phyloP scores from a whole-genome alignment of 2,329 filamentous ascomycete genomes.

The Scopulariopsis brevicaulis region DNA sequence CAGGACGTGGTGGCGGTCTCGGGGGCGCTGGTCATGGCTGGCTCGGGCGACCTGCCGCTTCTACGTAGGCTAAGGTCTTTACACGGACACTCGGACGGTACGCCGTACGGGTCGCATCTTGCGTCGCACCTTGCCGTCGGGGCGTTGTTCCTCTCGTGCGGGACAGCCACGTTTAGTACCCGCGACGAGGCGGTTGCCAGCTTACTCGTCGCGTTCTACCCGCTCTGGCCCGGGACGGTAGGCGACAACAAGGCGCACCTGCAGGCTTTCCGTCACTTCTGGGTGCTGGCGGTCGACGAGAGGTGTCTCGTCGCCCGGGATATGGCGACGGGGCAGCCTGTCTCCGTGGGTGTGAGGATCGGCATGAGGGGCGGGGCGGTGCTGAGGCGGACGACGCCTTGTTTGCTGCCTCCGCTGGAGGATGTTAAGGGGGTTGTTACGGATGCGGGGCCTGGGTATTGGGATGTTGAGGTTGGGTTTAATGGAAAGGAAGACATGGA shows the following conservation, averaged over 20 bases:
- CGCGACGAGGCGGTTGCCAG: constrained; percentile 79
- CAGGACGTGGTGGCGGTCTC: constrained; percentile 80
- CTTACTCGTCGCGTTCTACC: constrained; percentile 86
- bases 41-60: constrained; percentile 78
- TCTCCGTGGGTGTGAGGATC: constrained; percentile 61
- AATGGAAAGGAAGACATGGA: background rate
- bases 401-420: constrained; percentile 52
- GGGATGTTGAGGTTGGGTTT: constrained; percentile 74
- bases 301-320: constrained; percentile 84
- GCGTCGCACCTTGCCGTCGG: constrained; percentile 89
- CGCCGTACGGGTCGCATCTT: constrained; percentile 86
- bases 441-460: constrained; percentile 56
- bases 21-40: constrained; percentile 84
- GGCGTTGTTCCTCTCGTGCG: constrained; percentile 81
- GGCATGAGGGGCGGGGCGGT: constrained; percentile 33
- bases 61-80: constrained; percentile 78
- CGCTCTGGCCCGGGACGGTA: constrained; percentile 77
- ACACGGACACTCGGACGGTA: constrained; percentile 66
- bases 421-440: constrained; percentile 49
- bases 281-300: constrained; percentile 86
- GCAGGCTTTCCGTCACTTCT: constrained; percentile 93
- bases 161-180: constrained; percentile 83
- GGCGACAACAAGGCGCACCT: constrained; percentile 92
- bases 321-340: constrained; percentile 68
- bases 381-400: constrained; percentile 39